phyloP scores from a whole-genome alignment of 139 green algal species.

The Mychonastes homosphaera region DNA sequence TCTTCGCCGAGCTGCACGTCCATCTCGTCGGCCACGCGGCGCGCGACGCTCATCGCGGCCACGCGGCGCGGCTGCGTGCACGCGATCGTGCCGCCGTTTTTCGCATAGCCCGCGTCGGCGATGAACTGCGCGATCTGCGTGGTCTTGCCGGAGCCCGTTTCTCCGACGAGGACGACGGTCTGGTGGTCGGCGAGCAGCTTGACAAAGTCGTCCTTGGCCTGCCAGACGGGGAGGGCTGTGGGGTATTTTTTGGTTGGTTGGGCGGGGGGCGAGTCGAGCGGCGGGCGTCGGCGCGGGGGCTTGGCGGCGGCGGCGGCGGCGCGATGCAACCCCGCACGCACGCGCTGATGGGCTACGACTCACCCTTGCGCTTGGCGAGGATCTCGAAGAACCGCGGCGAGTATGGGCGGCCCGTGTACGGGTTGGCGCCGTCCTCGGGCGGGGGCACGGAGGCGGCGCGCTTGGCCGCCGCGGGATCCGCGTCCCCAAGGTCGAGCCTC shows the following conservation, averaged over 20 bases:
- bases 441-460: not conserved
- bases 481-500: slow-evolving; percentile 57
- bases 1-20: slow-evolving; percentile 63
- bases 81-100: slow-evolving; percentile 46
- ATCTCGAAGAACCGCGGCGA: slow-evolving; percentile 85
- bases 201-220: slow-evolving; percentile 87
- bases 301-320: not conserved
- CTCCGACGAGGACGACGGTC: slow-evolving; percentile 96
- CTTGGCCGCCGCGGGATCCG: slow-evolving; percentile 4
- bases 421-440: slow-evolving; percentile 35
- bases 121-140: slow-evolving; percentile 99
- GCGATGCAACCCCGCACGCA: not conserved
- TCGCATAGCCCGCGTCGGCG: slow-evolving; percentile 72
- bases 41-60: slow-evolving; percentile 90
- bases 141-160: slow-evolving; percentile 96
- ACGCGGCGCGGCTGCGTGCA: slow-evolving; percentile 91
- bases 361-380: slow-evolving; percentile 66
- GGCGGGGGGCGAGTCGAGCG: not conserved
- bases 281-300: not conserved
- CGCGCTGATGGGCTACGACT: not conserved
- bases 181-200: slow-evolving; percentile 84
- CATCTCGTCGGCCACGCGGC: slow-evolving; percentile 95
- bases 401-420: slow-evolving; percentile 78
- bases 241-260: not conserved
- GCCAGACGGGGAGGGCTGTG: slow-evolving; percentile 89